A percentile compares a stretch with the other conserved stretches of the same genome.
phyloP scores from a whole-genome alignment of 225 moss, liverwort and hornwort genomes.

The Asterella californica region DNA sequence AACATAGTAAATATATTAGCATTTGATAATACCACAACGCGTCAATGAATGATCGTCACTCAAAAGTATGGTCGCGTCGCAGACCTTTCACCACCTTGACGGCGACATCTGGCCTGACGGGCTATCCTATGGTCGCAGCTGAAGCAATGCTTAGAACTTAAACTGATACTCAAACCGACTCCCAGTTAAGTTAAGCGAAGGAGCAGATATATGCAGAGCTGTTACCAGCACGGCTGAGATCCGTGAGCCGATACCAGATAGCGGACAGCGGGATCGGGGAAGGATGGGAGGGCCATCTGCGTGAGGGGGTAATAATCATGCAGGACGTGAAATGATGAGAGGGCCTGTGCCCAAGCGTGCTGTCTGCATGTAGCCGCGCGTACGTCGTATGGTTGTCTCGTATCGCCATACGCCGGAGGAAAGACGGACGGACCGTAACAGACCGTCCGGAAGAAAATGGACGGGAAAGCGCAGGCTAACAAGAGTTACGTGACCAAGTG shows the following conservation, averaged over 20 bases:
- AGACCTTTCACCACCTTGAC: too few relatives aligned
- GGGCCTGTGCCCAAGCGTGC: slow-evolving; percentile 3
- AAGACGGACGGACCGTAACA: background rate
- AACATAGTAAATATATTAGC: too few relatives aligned
- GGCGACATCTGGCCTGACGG: too few relatives aligned
- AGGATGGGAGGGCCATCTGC: background rate
- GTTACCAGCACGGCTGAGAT: background rate
- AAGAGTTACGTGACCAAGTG: background rate
- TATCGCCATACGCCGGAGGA: background rate
- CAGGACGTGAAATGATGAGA: slow-evolving; percentile 10
- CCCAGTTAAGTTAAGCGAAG: background rate
- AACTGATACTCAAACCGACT: too few relatives aligned
- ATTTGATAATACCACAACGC: too few relatives aligned
- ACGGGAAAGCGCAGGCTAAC: background rate
- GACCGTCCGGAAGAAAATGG: background rate
- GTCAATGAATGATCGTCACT: too few relatives aligned
- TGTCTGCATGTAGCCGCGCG: slow-evolving; percentile 4
- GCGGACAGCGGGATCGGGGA: background rate
- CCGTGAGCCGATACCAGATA: background rate
- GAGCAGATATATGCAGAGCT: background rate
- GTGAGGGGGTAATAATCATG: background rate
- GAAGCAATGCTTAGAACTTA: too few relatives aligned
- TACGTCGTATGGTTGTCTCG: slow-evolving; percentile 3
- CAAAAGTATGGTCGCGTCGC: too few relatives aligned
- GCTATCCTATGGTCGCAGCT: too few relatives aligned